Conservation (phyloP, 2,329 filamentous ascomycete genomes). For the Exophiala sp. region DNA sequence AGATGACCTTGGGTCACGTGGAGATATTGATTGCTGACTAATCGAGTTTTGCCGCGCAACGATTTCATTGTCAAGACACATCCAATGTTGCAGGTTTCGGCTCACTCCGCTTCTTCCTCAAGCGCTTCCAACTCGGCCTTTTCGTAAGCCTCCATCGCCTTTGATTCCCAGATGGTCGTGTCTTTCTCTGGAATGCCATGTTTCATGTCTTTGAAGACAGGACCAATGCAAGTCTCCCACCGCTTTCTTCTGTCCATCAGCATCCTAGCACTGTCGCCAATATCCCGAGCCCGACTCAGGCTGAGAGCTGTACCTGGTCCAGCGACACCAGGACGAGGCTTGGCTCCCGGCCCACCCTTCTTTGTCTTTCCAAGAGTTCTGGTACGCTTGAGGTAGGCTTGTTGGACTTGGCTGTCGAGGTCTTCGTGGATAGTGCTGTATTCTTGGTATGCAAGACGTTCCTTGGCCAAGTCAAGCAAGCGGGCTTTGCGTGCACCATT, state of each 20-base stretch:
- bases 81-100: neutral
- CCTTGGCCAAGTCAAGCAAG: slow-evolving; percentile 80
- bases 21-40: too few relatives aligned
- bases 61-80: neutral
- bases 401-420: slow-evolving; percentile 89
- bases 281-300: slow-evolving; percentile 63
- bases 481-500: slow-evolving; percentile 90
- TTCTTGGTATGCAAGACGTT: slow-evolving; percentile 93
- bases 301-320: slow-evolving; percentile 49
- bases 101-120: slow-evolving; percentile 60
- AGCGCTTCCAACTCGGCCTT: slow-evolving; percentile 75
- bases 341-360: slow-evolving; percentile 69
- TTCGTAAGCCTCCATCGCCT: slow-evolving; percentile 68
- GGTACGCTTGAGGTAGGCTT: slow-evolving; percentile 92
- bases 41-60: neutral
- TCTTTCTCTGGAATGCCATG: slow-evolving; percentile 65
- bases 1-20: too few relatives aligned
- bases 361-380: slow-evolving; percentile 91
- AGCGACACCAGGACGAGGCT: slow-evolving; percentile 47
- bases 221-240: slow-evolving; percentile 88
- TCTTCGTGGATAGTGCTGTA: slow-evolving; percentile 97
- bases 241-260: slow-evolving; percentile 86
- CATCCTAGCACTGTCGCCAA: slow-evolving; percentile 85
- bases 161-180: slow-evolving; percentile 72
- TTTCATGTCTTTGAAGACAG: slow-evolving; percentile 82